Conservation (phyloP, 106 monocot genomes). For the Dioscorea alata region DNA sequence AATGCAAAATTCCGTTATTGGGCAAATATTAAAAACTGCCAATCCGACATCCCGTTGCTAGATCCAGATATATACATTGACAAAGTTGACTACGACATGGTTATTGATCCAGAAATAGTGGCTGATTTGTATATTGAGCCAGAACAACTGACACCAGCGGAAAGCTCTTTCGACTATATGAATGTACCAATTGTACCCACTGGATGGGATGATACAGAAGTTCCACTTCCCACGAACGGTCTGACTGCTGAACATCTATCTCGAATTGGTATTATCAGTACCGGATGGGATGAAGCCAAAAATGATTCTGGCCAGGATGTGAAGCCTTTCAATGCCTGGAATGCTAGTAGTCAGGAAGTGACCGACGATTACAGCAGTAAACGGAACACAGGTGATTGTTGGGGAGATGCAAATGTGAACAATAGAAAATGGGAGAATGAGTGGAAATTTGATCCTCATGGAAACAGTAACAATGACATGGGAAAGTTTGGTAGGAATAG, state of each 20-base stretch:
- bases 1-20: conserved; percentile 42
- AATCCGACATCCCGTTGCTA: conserved; percentile 25
- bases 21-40: conserved; percentile 27
- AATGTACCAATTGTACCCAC: conserved; percentile 13
- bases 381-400: too few relatives aligned
- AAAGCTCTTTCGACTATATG: conserved; percentile 11
- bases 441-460: too few relatives aligned
- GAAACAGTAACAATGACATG: not conserved
- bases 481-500: not conserved
- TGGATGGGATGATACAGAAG: conserved; percentile 24
- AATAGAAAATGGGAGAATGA: too few relatives aligned
- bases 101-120: conserved; percentile 31
- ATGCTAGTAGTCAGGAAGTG: not conserved
- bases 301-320: not conserved
- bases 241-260: conserved; percentile 9
- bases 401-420: too few relatives aligned
- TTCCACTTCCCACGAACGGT: not conserved
- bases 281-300: conserved; percentile 9
- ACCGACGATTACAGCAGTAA: too few relatives aligned
- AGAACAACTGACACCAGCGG: not conserved
- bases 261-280: conserved; percentile 4
- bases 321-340: not conserved
- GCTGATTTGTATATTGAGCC: conserved; percentile 35
- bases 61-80: conserved; percentile 47
- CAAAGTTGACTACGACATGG: conserved; percentile 22